Evolutionary conservation across 1,284 basidiomycete genomes (phyloP), one percentile per base, ranked within the genome.

Genomic region (Ganoderma sinense): DNA sequence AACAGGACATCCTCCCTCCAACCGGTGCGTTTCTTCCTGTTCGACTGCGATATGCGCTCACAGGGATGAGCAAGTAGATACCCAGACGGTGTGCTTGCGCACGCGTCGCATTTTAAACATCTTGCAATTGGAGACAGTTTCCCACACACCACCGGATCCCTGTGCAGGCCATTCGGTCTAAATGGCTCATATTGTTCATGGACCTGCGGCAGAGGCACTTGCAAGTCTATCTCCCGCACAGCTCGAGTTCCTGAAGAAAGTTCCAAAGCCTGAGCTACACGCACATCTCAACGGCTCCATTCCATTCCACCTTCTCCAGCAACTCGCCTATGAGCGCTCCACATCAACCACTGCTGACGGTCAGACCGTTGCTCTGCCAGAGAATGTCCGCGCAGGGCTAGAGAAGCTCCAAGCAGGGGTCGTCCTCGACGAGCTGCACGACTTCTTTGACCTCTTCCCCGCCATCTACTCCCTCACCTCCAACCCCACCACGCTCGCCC

Each of bases 241-340:
- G 71, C 68, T 90, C 43, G 40, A 77, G 1, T 94, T 94, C 77
- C 80, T 95, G 59, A 82, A 87, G 66, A 71, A 72, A 2, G 83
- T 94, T 0, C 91, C 91, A 20, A 95, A 94, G 79, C 92, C 93
- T 0, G 94, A 95, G 77, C 84, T 95, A 0, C 94, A 95, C 71
- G 93, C 94, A 0, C 94, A 95, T 77, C 85, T 95, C 8, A 94
- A 95, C 74, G 94, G 94, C 1, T 95, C 88, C 10, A 94, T 95
- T 36, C 94, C 94, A 0, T 81, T 94, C 33, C 64, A 81, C 0
- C 81, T 88, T n/a, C 85, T 95, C 0, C 87, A 89, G 69, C 83
- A 88, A 20, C 87, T 95, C n/a, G 91, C 91, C 0, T 75, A 76
- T n/a, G 83, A 88, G 51, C 84, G 64, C 61, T n/a, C 41, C 16